Evolutionary conservation across 1,139 yeast species (phyloP).

Genomic region (Sugiyamaella paludigena): DNA sequence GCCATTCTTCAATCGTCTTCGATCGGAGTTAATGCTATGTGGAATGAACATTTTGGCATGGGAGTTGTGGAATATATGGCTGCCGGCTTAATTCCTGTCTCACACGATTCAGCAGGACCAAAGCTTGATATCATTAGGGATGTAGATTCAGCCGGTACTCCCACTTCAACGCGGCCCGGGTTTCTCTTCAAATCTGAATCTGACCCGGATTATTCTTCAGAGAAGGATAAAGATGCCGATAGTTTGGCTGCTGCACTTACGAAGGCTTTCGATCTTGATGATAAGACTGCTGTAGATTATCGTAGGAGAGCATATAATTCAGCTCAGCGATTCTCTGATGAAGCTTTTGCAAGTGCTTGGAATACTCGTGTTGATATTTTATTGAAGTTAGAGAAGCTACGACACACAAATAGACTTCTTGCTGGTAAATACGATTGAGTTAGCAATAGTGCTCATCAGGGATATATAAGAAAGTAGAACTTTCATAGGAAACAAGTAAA

Average conservation of each 20-base stretch:
- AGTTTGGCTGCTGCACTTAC: conserved; percentile 48
- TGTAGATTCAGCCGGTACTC: conserved; percentile 39
- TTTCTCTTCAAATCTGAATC: conserved; percentile 67
- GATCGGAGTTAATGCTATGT: conserved; percentile 93
- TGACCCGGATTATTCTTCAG: conserved; percentile 50
- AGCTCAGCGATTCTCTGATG: conserved; percentile 63
- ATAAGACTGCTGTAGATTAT: conserved; percentile 43
- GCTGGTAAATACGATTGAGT: conserved; percentile 24
- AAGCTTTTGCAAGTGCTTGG: conserved; percentile 64
- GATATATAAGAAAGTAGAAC: not conserved
- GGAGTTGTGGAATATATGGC: conserved; percentile 94
- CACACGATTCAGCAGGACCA: conserved; percentile 96
- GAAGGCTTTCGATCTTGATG: conserved; percentile 43
- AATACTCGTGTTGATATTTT: conserved; percentile 41
- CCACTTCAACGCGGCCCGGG: conserved; percentile 46
- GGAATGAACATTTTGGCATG: conserved; percentile 99
- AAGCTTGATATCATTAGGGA: conserved; percentile 75
- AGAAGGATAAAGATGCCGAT: conserved; percentile 12
- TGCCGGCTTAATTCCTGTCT: conserved; percentile 82
- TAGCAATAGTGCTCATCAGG: no score
- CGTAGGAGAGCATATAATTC: conserved; percentile 57
- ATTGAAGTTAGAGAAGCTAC: conserved; percentile 42
- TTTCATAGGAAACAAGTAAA: not conserved
- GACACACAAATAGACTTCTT: conserved; percentile 32
- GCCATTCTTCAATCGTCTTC: conserved; percentile 56